Base-by-base conservation (phyloP, 1,284 basidiomycete species). In the Chiua sp. region DNA sequence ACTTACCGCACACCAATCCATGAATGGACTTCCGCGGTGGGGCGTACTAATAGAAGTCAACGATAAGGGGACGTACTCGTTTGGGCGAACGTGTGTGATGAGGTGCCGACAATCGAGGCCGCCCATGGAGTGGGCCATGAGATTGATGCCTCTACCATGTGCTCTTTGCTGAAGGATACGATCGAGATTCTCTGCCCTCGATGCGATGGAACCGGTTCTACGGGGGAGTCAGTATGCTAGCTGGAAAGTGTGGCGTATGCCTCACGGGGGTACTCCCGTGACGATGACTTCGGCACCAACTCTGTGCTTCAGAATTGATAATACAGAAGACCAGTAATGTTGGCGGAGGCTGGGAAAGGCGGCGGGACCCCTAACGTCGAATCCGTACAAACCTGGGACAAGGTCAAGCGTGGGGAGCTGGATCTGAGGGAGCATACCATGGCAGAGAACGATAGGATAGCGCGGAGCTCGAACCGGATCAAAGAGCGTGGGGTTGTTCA, bases 121-220 rank as follows among this genome's bases (percentile, higher is more conserved):
- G 26, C 94, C 94, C 98, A 99, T 99, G 22, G 93, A 96, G 74
- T 99, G 98, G 0, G 94, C 98, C 50, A 99, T 81, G 69, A 99
- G 90, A 75, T 99, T 99, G 70, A 98, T 75, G 56, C 86, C 91
- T 69, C 85, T 86, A 51, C 86, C 94, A 51, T 79, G 80, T 2
- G 90, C 88, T 55, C 85, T 90, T 32, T 81, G 74, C 61, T 86
- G 80, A 13, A 99, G 82, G 64, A 92, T 88, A 26, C 83, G 79
- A 75, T 99, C 85, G 64, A 99, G 81, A 51, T 85, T 84, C 60
- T 90, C 83, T 0, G 96, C 93, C 16, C 98, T 88, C 37, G 93
- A 90, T 47, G 87, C 80, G 59, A 99, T 92, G 0, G 94, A 96
- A 6, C 96, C 98, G 12, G 97, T 98, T 8, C 94, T 96, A 59